phyloP scores from a whole-genome alignment of 1,284 basidiomycete species.

The Trametes pubescens region DNA sequence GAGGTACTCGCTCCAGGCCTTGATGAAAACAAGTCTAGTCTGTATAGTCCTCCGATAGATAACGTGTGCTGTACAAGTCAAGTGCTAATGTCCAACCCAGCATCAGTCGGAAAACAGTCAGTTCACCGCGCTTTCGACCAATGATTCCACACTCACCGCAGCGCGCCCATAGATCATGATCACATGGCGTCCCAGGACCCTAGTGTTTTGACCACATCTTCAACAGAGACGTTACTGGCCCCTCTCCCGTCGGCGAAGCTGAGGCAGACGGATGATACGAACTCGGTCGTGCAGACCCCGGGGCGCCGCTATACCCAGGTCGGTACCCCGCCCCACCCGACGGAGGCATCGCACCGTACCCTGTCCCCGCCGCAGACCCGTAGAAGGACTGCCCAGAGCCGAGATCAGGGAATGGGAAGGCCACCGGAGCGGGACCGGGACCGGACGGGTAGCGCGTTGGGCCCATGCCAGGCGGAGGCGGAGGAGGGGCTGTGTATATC shows the following conservation, averaged over 20 bases:
- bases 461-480: constrained; percentile 18
- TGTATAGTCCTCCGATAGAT: neutral
- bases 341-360: constrained; percentile 16
- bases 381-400: constrained; percentile 9
- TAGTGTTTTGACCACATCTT: constrained; percentile 34
- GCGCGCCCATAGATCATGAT: neutral
- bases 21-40: too few relatives aligned
- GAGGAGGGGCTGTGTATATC: constrained; percentile 49
- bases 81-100: neutral
- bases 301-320: constrained; percentile 10
- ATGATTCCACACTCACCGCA: neutral
- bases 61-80: neutral
- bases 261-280: constrained; percentile 15
- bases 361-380: constrained; percentile 9
- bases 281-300: constrained; percentile 5
- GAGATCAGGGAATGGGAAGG: constrained; percentile 18
- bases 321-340: constrained; percentile 7
- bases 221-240: constrained; percentile 28
- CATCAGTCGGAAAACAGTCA: neutral
- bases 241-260: constrained; percentile 19
- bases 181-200: neutral
- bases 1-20: too few relatives aligned
- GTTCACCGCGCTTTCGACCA: neutral
- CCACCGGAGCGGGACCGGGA: constrained; percentile 10
- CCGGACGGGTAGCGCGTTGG: constrained; percentile 8